Evolutionary conservation across 1,284 basidiomycete genomes (phyloP), one percentile per base, ranked within the genome.

Genomic region (Austroboletus niveus): DNA sequence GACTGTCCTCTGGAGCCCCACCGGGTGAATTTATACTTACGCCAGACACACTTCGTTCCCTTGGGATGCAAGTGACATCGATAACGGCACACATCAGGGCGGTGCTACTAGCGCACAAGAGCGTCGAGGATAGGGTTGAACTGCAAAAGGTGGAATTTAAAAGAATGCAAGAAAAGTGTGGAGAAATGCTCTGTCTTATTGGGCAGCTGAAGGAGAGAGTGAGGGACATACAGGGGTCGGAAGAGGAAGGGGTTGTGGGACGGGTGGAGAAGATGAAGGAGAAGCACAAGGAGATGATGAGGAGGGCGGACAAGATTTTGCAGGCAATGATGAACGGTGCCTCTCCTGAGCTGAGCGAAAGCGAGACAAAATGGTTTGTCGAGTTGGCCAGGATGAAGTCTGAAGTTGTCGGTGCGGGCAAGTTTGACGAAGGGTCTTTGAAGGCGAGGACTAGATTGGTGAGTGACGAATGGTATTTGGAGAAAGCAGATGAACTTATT

Each of bases 301-400:
- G 72, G 36, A 78, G 89, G 47, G 72, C 90, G 53, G 94, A 98
- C 62, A 75, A 75, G 49, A 74, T 91, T 41, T 70, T 99, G 53
- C 85, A 88, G 60, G 72, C 73, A 17, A 68, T 98, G 69, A 90
- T 93, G 81, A 84, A 87, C 60, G 78, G 82, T 53, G 89, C 90
- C 42, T 85, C 85, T 45, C 93, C 94, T 7, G 84, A 87, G 55
- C 72, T 98, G 34, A 94, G 89, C 58, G 85, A 91, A 55, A 81
- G 84, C 58, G 97, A 98, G 73, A 84, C 76, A 51, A 86, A 84
- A 63, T 99, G 97, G 97, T 97, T 98, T 61, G 87, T 87, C 50
- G 96, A 99, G 73, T 73, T 99, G 50, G 82, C 84, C 60, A 75
- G 91, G 55, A 85, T 98, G 81, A 87, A 86, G 62, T 71, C 71